Percentiles rank a stretch among this genome's conserved stretches.
phyloP scores from a whole-genome alignment of 2,329 filamentous ascomycete species.

The Pseudophaeomoniella oleicola region DNA sequence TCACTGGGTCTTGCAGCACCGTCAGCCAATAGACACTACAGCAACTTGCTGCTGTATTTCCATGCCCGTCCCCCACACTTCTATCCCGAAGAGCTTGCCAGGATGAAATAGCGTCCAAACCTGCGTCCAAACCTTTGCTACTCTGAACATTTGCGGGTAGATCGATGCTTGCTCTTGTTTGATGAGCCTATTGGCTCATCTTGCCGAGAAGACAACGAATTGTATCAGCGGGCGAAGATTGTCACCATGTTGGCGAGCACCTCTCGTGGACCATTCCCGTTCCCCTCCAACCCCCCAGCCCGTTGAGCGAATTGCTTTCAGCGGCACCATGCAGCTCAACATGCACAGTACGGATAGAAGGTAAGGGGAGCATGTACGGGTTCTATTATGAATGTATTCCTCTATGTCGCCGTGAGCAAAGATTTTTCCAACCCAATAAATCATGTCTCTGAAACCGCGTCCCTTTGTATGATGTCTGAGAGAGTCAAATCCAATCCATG shows the following conservation, averaged over 20 bases:
- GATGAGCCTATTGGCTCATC: not conserved
- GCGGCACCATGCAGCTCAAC: not conserved
- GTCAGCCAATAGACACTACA: not conserved
- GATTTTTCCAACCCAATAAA: not conserved
- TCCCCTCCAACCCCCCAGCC: not conserved
- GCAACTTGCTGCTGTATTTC: not conserved
- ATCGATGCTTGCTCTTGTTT: not conserved
- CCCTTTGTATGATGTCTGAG: not conserved
- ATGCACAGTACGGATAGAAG: not conserved
- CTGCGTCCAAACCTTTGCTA: not conserved
- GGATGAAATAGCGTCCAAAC: not conserved
- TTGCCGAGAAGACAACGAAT: not conserved
- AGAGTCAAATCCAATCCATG: slow-evolving; percentile 1
- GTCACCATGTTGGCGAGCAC: not conserved
- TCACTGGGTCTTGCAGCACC: not conserved
- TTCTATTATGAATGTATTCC: not conserved
- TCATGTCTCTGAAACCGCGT: not conserved
- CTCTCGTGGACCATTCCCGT: not conserved
- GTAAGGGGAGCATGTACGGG: not conserved
- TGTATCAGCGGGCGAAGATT: not conserved
- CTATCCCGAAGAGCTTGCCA: not conserved
- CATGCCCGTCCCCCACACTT: not conserved
- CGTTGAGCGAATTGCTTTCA: not conserved
- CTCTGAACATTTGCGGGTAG: not conserved
- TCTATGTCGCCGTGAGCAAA: not conserved